Base-by-base conservation (phyloP, 129 eudicot genomes). In the Oenanthe sinensis region DNA sequence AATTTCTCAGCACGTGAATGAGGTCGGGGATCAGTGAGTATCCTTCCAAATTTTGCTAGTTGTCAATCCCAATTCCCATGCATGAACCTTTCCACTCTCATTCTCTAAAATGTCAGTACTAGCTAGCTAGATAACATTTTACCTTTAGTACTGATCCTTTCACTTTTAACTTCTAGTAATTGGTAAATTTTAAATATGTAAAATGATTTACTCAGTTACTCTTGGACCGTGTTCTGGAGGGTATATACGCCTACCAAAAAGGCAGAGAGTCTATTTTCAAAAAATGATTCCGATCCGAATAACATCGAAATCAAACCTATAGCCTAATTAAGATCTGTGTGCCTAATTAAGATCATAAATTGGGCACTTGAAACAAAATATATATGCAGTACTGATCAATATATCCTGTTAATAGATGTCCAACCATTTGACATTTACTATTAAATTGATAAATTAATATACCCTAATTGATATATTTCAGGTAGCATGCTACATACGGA, bases 1-100 rank as follows among this genome's bases (percentile, higher is more conserved):
- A 76, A 72, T 82, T 58, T 20, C 75, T 33, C 20, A 37, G 26
- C 85, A 82, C 82, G 88, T 85, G 88, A 82, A 76, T 68, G 77
- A 24, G 82, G 83, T 47, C 71, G 58, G 78, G 81, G 68, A 58
- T n/a, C 62, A 68, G 30, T 12, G 36, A 79, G 46, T 70, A 76
- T 19, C 46, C 46, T 76, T 80, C 77, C 88, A 85, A 85, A 82
- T 12, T 79, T 74, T 85, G 85, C 85, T 76, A 85, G 88, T 82
- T 85, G 88, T 75, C 83, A 75, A 47, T 26, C 63, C 8, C 39
- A 58, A 75, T 39, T 26, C 63, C 8, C 39, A 58, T 80, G 79
- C 83, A 80, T 80, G 63, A 52, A 58, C 62, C 62, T 43, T 62
- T 50, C 37, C 72, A 28, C 75, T 17, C 75, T 70, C 24, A 70